Percentiles rank a stretch among this genome's conserved stretches.
These are phyloP conservation scores for Plasmodium adleri DNA, from an alignment of 169 alveolate species.

Conservation along the genomic window DNA sequence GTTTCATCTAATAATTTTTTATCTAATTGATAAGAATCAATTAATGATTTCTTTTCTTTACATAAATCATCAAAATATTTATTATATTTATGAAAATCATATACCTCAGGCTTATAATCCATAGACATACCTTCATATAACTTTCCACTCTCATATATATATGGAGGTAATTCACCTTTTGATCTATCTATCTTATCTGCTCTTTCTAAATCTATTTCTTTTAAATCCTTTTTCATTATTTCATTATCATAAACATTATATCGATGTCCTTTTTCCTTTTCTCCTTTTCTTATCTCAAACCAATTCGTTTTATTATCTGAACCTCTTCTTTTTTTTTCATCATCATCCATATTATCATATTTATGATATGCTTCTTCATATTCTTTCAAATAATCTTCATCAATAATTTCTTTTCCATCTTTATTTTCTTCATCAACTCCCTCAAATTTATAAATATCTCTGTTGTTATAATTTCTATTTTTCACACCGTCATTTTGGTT, in stretches of 20 bases:
- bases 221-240: constrained; percentile 23
- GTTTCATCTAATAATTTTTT: constrained; percentile 64
- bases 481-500: constrained; percentile 12
- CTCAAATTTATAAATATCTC: constrained; percentile 26
- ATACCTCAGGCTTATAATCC: constrained; percentile 75
- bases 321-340: not conserved
- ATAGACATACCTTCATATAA: constrained; percentile 39
- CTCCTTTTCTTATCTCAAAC: constrained; percentile 8
- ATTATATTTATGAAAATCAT: constrained; percentile 75
- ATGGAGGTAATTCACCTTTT: constrained; percentile 62
- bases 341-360: not conserved
- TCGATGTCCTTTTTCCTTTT: constrained; percentile 23
- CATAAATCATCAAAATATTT: constrained; percentile 75
- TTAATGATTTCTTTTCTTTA: constrained; percentile 42
- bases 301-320: constrained; percentile 4
- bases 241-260: constrained; percentile 65
- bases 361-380: constrained; percentile 1
- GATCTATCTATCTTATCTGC: constrained; percentile 62
- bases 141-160: constrained; percentile 58
- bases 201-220: constrained; percentile 46
- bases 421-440: constrained; percentile 9
- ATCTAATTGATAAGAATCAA: constrained; percentile 70
- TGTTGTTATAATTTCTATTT: not conserved
- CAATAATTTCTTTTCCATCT: not conserved
- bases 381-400: constrained; percentile 19